phyloP scores from a whole-genome alignment of 1,284 basidiomycete species.

The Rhizoctonia solani region DNA sequence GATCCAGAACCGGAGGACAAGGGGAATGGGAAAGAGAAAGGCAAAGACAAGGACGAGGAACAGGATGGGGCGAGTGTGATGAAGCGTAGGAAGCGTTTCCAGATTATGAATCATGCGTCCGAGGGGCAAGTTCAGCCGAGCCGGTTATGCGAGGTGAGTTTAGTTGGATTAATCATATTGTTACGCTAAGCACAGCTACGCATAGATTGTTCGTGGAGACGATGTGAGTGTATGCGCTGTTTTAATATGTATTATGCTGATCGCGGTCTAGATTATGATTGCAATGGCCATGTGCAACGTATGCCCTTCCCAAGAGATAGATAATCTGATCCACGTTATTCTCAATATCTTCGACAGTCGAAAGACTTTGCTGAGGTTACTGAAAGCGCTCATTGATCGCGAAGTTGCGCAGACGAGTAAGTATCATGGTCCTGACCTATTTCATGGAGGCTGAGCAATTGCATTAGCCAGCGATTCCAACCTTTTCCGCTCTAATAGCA shows the following conservation, averaged over 20 bases:
- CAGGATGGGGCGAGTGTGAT: not conserved
- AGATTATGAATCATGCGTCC: slow-evolving; percentile 5
- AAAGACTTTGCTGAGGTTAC: slow-evolving; percentile 64
- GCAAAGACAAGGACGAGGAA: slow-evolving; percentile 10
- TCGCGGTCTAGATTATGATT: slow-evolving; percentile 49
- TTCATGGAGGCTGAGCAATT: slow-evolving; percentile 16
- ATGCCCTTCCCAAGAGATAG: slow-evolving; percentile 76
- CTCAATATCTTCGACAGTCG: slow-evolving; percentile 85
- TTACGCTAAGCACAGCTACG: slow-evolving; percentile 30
- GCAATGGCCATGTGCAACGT: slow-evolving; percentile 85
- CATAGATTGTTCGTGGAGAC: slow-evolving; percentile 69
- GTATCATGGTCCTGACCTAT: slow-evolving; percentile 31
- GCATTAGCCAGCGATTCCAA: slow-evolving; percentile 72
- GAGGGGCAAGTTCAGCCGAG: slow-evolving; percentile 30
- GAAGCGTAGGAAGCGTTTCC: slow-evolving; percentile 9
- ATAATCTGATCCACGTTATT: slow-evolving; percentile 83
- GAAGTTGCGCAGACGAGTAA: slow-evolving; percentile 79
- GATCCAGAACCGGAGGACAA: slow-evolving; percentile 4
- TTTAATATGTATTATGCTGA: slow-evolving; percentile 13
- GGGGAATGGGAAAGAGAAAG: too few relatives aligned
- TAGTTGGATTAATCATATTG: not conserved
- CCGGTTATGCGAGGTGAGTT: slow-evolving; percentile 6
- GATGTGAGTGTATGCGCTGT: slow-evolving; percentile 55
- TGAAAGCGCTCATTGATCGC: slow-evolving; percentile 83
- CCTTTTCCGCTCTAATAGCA: slow-evolving; percentile 85